These are phyloP conservation scores for Arthroderma sp. DNA, from an alignment of 2,329 filamentous ascomycete species.

Conservation along the genomic window DNA sequence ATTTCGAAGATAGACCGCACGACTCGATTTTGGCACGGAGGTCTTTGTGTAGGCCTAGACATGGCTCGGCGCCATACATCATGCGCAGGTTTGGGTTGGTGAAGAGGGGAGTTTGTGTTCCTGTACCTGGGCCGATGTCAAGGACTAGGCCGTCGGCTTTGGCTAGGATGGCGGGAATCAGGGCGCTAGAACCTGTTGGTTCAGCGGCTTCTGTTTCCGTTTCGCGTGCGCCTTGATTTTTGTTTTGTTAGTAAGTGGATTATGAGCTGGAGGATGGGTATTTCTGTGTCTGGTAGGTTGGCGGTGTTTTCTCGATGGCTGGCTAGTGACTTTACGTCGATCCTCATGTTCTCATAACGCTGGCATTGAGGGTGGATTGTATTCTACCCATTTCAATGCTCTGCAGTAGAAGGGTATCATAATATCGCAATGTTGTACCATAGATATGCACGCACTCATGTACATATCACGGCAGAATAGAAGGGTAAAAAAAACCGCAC, in stretches of 20 bases:
- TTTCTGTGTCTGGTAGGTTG: too few relatives aligned
- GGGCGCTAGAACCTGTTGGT: conserved; percentile 20
- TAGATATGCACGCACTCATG: too few relatives aligned
- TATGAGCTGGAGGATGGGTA: too few relatives aligned
- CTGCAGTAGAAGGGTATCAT: too few relatives aligned
- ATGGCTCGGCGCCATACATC: conserved; percentile 45
- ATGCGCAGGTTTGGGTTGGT: conserved; percentile 27
- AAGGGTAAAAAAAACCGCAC: background rate
- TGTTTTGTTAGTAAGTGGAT: too few relatives aligned
- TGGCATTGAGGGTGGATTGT: too few relatives aligned
- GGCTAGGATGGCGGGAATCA: conserved; percentile 30
- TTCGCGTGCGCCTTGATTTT: conserved; percentile 2
- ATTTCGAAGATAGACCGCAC: conserved; percentile 33
- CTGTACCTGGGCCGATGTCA: conserved; percentile 41
- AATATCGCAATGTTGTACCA: too few relatives aligned
- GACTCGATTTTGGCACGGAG: conserved; percentile 29
- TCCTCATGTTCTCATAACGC: too few relatives aligned
- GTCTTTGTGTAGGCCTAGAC: conserved; percentile 32
- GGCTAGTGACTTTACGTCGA: too few relatives aligned
- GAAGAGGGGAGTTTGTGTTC: conserved; percentile 37
- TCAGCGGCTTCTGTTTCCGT: conserved; percentile 1
- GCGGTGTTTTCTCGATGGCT: too few relatives aligned
- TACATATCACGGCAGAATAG: background rate
- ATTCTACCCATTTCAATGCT: too few relatives aligned
- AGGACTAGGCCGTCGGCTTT: conserved; percentile 32